phyloP scores from a whole-genome alignment of 176 grass and related monocot genomes.

The Pharus latifolius region DNA sequence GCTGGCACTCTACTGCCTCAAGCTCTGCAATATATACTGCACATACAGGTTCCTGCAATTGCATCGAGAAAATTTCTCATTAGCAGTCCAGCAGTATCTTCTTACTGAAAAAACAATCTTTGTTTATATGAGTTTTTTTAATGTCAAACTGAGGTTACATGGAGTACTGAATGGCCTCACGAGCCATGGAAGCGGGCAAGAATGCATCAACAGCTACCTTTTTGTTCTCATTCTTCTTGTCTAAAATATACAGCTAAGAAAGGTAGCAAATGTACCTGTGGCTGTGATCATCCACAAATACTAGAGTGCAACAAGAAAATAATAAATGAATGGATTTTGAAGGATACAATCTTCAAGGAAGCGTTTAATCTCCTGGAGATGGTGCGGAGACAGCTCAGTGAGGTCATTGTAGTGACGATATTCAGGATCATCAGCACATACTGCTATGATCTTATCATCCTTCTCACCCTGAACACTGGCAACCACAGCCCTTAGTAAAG shows the following conservation, averaged over 20 bases:
- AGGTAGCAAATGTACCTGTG: constrained; percentile 3
- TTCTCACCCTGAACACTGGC: constrained; percentile 33
- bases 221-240: constrained; percentile 76
- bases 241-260: constrained; percentile 24
- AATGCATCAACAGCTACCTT: constrained; percentile 57
- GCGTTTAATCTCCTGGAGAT: constrained; percentile 49
- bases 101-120: not conserved
- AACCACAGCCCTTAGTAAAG: not conserved
- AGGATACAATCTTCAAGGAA: constrained; percentile 69
- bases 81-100: not conserved
- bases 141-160: constrained; percentile 25
- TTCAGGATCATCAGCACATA: constrained; percentile 64
- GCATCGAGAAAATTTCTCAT: not conserved
- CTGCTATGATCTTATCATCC: constrained; percentile 76
- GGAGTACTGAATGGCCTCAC: constrained; percentile 60
- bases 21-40: constrained; percentile 49
- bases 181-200: constrained; percentile 38
- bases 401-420: constrained; percentile 58
- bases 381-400: constrained; percentile 50
- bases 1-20: constrained; percentile 25
- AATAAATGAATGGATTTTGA: not conserved
- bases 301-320: not conserved
- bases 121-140: not conserved
- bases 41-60: constrained; percentile 42
- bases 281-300: not conserved